Base-by-base conservation (phyloP, 2,329 filamentous ascomycete genomes). In the Diaporthe nobilis region DNA sequence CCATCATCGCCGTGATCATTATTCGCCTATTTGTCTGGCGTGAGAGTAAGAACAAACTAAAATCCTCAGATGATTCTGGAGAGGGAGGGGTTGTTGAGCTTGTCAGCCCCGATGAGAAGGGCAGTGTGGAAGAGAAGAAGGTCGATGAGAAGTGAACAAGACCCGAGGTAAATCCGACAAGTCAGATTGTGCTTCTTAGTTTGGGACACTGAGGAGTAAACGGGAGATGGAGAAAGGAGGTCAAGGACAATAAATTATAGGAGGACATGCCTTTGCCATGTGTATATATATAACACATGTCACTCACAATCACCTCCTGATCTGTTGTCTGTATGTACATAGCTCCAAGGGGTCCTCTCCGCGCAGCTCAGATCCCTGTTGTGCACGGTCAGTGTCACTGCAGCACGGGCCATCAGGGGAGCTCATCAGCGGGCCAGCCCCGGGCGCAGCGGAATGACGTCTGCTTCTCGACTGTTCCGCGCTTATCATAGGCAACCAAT, bases 401-500 rank as follows among this genome's bases (percentile, higher is more conserved):
- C 55, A 25, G 58, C 58, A 61, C 58, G 58, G 58, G 58, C 58
- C 37, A 61, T 28, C 58, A 37, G 28, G 17, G 37, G 17, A 49
- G 20, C 42, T 34, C 42, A 22, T 3, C 42, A n/a, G 28, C 44
- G 28, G 61, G 42, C 28, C 63, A 68, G 28, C 44, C 7, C 31
- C 12, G 28, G 61, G 63, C 63, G 28, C 28, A 28, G 28, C 5
- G 65, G 65, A 34, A 68, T 68, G 65, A 68, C 65, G 65, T 68
- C 65, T 53, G 22, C 22, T 68, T 53, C 65, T 68, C 65, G 31
- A 51, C 47, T 22, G 65, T 53, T 68, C 22, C 31, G 47, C 65
- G 47, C 34, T 25, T 28, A 53, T 53, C 22, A 20, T 12, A 28
- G 31, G 12, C 49, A 6, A 28, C 65, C 65, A 68, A 68, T 68